phyloP scores from a whole-genome alignment of 2,329 filamentous ascomycete genomes.

The Ilyonectria sp. region DNA sequence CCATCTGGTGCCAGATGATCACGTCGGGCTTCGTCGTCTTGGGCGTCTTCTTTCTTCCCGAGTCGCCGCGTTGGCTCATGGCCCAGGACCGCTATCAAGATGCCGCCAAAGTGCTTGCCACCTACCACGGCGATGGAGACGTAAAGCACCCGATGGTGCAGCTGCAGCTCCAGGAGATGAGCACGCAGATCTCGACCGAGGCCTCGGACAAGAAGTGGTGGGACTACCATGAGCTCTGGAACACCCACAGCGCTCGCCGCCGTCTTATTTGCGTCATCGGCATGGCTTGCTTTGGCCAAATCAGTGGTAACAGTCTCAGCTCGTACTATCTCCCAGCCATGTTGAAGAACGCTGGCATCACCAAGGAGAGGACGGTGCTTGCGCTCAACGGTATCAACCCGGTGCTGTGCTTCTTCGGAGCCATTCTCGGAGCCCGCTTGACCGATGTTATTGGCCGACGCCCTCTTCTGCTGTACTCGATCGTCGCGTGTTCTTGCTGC shows the following conservation, averaged over 20 bases:
- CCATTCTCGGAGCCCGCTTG: conserved; percentile 68
- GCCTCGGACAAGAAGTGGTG: conserved; percentile 70
- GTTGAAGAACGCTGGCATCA: conserved; percentile 67
- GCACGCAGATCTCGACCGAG: conserved; percentile 61
- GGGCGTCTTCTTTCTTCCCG: conserved; percentile 60
- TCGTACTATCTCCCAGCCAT: conserved; percentile 71
- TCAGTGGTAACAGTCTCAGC: conserved; percentile 64
- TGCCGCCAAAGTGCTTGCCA: conserved; percentile 59
- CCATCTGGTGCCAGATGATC: conserved; percentile 67
- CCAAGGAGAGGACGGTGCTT: conserved; percentile 61
- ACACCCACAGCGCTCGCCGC: conserved; percentile 62
- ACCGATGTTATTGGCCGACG: conserved; percentile 72
- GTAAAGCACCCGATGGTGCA: conserved; percentile 65
- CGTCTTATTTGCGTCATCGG: conserved; percentile 66
- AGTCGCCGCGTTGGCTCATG: conserved; percentile 64
- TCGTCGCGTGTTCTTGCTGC: conserved; percentile 61
- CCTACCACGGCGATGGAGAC: conserved; percentile 67
- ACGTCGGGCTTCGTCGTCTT: conserved; percentile 65
- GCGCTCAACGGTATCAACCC: conserved; percentile 69
- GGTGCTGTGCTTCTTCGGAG: conserved; percentile 65
- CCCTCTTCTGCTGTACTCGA: conserved; percentile 65
- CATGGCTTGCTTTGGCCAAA: conserved; percentile 68
- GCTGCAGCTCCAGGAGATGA: conserved; percentile 66
- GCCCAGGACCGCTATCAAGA: conserved; percentile 59
- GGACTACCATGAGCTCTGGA: conserved; percentile 69